Percentiles rank a stretch among this genome's conserved stretches.
These are phyloP conservation scores for Penicillium canescens DNA, from an alignment of 495 filamentous ascomycete species.

Conservation along the genomic window DNA sequence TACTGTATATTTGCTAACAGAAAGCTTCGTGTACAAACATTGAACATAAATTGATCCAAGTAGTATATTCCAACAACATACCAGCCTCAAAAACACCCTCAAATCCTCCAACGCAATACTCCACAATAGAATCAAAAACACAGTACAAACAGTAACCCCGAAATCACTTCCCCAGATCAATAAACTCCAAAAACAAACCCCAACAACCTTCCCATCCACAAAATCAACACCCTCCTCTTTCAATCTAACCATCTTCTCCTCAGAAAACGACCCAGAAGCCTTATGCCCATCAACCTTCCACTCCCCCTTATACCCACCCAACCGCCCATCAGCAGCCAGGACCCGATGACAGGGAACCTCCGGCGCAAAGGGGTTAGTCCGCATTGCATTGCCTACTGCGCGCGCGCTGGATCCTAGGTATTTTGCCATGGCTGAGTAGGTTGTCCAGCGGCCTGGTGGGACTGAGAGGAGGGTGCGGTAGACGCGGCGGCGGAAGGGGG, in stretches of 20 bases:
- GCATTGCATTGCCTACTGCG: conserved; percentile 77
- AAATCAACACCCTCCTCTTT: conserved; percentile 33
- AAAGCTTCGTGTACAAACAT: no score
- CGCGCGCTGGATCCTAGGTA: conserved; percentile 70
- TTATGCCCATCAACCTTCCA: conserved; percentile 23
- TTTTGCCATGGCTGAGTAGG: conserved; percentile 69
- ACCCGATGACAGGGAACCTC: conserved; percentile 55
- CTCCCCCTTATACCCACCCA: conserved; percentile 39
- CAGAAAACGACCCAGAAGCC: conserved; percentile 23
- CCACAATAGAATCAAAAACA: no score
- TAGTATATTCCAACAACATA: no score
- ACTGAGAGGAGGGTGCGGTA: conserved; percentile 70
- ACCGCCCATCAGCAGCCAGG: conserved; percentile 26
- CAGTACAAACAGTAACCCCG: neutral
- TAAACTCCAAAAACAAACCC: conserved; percentile 32
- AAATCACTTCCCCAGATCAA: conserved; percentile 20
- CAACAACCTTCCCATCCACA: conserved; percentile 29
- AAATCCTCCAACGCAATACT: no score
- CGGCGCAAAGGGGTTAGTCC: conserved; percentile 69
- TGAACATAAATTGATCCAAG: no score
- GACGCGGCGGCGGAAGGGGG: conserved; percentile 58
- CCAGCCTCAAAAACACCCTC: no score
- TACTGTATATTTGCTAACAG: no score
- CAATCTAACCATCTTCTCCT: conserved; percentile 32
- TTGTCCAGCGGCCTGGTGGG: conserved; percentile 67